Conservation (phyloP, 352 stramenopile species). For the Plasmopara muralis region DNA sequence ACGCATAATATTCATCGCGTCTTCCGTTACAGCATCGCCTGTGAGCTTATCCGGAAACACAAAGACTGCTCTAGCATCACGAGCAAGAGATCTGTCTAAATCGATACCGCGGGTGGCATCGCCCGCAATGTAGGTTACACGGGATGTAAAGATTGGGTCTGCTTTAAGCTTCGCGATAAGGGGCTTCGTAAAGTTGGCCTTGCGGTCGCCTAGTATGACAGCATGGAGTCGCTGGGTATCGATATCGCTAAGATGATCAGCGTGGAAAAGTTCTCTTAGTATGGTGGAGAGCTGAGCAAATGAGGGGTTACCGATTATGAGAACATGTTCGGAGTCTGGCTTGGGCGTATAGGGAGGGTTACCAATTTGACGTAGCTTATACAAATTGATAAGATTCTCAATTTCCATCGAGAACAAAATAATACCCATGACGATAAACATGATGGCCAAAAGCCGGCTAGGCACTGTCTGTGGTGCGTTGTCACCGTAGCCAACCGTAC, state of each 20-base stretch:
- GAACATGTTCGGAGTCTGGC: slow-evolving; percentile 55
- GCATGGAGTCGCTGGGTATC: slow-evolving; percentile 51
- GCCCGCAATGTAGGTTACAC: slow-evolving; percentile 77
- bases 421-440: slow-evolving; percentile 86
- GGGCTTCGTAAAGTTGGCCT: slow-evolving; percentile 64
- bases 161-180: slow-evolving; percentile 66
- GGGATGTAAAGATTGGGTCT: slow-evolving; percentile 72
- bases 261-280: slow-evolving; percentile 83
- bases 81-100: slow-evolving; percentile 54
- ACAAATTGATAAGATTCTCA: slow-evolving; percentile 81
- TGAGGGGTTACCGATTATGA: slow-evolving; percentile 81
- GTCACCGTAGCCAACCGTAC: slow-evolving; percentile 84
- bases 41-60: slow-evolving; percentile 83
- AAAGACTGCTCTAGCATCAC: slow-evolving; percentile 62
- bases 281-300: slow-evolving; percentile 79
- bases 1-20: slow-evolving; percentile 82
- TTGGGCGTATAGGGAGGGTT: slow-evolving; percentile 74
- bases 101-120: slow-evolving; percentile 64
- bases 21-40: slow-evolving; percentile 59
- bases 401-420: slow-evolving; percentile 87
- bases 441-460: slow-evolving; percentile 77
- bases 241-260: slow-evolving; percentile 53
- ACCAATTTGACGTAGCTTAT: slow-evolving; percentile 72
- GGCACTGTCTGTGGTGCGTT: slow-evolving; percentile 76
- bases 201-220: slow-evolving; percentile 62